phyloP scores from a whole-genome alignment of 768 basidiomycete genomes.

The Russula sp. region DNA sequence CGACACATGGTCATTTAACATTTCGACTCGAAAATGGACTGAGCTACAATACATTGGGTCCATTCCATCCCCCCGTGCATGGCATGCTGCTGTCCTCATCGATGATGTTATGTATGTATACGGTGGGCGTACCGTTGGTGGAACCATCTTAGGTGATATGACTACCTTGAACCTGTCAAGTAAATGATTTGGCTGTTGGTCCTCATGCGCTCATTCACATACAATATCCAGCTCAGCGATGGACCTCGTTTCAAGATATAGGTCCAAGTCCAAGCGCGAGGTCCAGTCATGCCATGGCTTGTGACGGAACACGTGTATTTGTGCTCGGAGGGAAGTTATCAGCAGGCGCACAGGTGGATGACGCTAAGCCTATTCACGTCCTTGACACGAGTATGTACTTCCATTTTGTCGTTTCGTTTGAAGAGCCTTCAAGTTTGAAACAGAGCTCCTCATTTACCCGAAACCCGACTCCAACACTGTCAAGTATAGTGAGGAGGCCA shows the following conservation, averaged over 20 bases:
- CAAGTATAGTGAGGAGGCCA: conserved; percentile 37
- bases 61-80: conserved; percentile 91
- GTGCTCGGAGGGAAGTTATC: conserved; percentile 95
- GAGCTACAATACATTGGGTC: conserved; percentile 95
- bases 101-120: too few species aligned
- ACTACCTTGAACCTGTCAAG: conserved; percentile 97
- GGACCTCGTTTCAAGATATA: conserved; percentile 99
- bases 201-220: not conserved
- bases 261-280: conserved; percentile 89
- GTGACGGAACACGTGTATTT: conserved; percentile 81
- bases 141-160: conserved; percentile 89
- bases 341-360: conserved; percentile 66
- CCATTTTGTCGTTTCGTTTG: not conserved
- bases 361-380: conserved; percentile 77
- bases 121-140: conserved; percentile 94
- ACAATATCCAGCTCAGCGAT: conserved; percentile 71
- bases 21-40: conserved; percentile 76
- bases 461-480: conserved; percentile 51
- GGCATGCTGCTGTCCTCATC: conserved; percentile 91
- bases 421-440: not conserved
- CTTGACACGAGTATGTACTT: conserved; percentile 84
- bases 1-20: conserved; percentile 94
- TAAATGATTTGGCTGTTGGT: conserved; percentile 47
- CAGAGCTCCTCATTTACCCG: conserved; percentile 90
- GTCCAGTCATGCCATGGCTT: conserved; percentile 96